Evolutionary conservation across 257 asterid genomes (phyloP).

Genomic region (Euphrasia confusa): DNA sequence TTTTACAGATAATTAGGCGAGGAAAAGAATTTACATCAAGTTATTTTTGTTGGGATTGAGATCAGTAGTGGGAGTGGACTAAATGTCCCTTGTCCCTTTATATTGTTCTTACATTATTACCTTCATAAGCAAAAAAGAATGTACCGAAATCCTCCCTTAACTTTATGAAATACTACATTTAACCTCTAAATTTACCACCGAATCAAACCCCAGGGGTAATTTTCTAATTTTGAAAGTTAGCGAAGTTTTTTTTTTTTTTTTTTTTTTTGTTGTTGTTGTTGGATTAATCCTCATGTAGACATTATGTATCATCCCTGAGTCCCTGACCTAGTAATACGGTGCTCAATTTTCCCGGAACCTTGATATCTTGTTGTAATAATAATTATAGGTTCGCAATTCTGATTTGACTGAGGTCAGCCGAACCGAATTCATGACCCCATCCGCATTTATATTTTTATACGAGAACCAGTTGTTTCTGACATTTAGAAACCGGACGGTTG

Average conservation of each 20-base stretch:
- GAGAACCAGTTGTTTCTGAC: conserved; percentile 84
- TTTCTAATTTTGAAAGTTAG: neutral
- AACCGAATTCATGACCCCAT: conserved; percentile 81
- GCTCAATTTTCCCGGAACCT: conserved; percentile 7
- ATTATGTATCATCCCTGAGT: neutral
- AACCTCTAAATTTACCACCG: too few species aligned
- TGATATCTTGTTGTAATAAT: conserved; percentile 23
- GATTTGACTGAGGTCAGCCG: conserved; percentile 75
- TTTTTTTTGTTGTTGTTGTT: too few species aligned
- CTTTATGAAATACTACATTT: too few species aligned
- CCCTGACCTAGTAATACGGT: too few species aligned
- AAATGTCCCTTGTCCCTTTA: too few species aligned
- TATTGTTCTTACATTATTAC: too few species aligned
- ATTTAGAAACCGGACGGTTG: conserved; percentile 71
- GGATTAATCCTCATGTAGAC: neutral
- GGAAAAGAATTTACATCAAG: too few species aligned
- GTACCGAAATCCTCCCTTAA: too few species aligned
- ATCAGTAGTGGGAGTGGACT: too few species aligned
- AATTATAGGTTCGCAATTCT: conserved; percentile 58
- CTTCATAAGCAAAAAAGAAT: too few species aligned
- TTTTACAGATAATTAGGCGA: too few species aligned
- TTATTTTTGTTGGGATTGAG: too few species aligned
- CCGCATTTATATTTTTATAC: conserved; percentile 79
- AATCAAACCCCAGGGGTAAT: neutral
- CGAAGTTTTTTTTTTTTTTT: neutral